Evolutionary conservation across 208 protist species (phyloP), one percentile per base, ranked within the genome.

Genomic region (Novymonas esmeraldas): DNA sequence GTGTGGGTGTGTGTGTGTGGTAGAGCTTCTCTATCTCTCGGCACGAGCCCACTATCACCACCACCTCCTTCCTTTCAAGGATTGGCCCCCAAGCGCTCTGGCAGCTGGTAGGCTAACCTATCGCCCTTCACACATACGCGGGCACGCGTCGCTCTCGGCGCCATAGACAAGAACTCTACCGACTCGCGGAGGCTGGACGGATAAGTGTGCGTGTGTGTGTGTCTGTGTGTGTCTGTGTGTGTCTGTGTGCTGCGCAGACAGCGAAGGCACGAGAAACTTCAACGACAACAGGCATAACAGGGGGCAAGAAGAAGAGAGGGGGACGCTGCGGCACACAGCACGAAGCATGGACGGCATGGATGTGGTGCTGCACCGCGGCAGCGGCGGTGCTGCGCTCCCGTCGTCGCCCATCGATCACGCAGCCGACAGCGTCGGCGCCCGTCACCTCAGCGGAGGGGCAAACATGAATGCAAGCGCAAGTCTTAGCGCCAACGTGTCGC

Each of bases 341-440:
- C 11, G 41, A 46, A 45, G 16, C 20, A 75, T 75, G 69, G 69
- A 75, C 18, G 48, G 62, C 34, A 54, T 57, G 5, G 69, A 75
- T 13, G 59, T 61, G 22, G 36, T 39, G 22, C 54, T 68, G 36
- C 45, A 75, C 61, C 69, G 69, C 45, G 57, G 62, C 45, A 51
- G 69, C 45, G 57, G 62, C 45, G 46, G 20, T 33, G 69, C 62
- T 6, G 61, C 33, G 36, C 59, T 68, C 16, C 61, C 69, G n/a
- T 54, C 69, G 54, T 75, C 69, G 44, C 69, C 69, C 31, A 75
- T 75, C 38, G 69, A 75, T n/a, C 64, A 68, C 59, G 51, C 10
- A 42, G 54, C 39, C 34, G 69, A 75, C 45, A 50, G 20, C 7
- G 16, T 44, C 6, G 55, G 68, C 69, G 22, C 50, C 11, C 69